These are phyloP conservation scores for Hemisphaericaspora nanyangensis DNA, from an alignment of 805 yeast species.

Conservation along the genomic window DNA sequence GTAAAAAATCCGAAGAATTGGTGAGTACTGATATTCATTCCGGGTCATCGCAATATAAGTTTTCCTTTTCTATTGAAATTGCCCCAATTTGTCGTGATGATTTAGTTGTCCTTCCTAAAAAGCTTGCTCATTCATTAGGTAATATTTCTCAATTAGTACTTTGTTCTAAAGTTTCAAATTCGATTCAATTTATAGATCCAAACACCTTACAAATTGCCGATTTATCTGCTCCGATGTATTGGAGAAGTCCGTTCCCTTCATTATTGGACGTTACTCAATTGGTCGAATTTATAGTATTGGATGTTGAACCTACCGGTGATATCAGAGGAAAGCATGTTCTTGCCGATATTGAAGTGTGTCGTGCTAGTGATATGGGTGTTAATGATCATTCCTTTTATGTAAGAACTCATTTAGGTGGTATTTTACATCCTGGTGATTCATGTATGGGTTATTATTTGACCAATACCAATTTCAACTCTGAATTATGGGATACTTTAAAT, in stretches of 20 bases:
- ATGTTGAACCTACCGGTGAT: conserved; percentile 87
- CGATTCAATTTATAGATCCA: conserved; percentile 86
- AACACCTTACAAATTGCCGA: conserved; percentile 75
- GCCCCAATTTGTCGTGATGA: conserved; percentile 98
- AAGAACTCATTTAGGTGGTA: conserved; percentile 89
- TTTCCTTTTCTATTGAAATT: conserved; percentile 87
- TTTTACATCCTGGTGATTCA: conserved; percentile 94
- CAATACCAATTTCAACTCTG: conserved; percentile 86
- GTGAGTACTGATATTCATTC: conserved; percentile 90
- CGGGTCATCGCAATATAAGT: conserved; percentile 82
- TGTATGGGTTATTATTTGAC: conserved; percentile 85
- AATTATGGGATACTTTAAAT: conserved; percentile 69
- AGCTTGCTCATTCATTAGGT: conserved; percentile 79
- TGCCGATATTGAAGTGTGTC: conserved; percentile 90
- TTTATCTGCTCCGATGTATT: conserved; percentile 64
- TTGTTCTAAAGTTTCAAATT: conserved; percentile 80
- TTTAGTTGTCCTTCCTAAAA: conserved; percentile 84
- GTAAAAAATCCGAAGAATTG: conserved; percentile 84
- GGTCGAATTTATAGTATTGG: conserved; percentile 84
- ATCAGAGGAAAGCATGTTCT: conserved; percentile 72
- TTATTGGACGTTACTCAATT: conserved; percentile 73
- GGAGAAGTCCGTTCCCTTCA: conserved; percentile 78
- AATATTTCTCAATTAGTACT: conserved; percentile 76
- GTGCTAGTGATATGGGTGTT: conserved; percentile 82
- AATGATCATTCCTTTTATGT: conserved; percentile 81